Evolutionary conservation across 2,329 filamentous ascomycete genomes (phyloP), one percentile per base, ranked within the genome.

Genomic region (Claviceps humidiphila): DNA sequence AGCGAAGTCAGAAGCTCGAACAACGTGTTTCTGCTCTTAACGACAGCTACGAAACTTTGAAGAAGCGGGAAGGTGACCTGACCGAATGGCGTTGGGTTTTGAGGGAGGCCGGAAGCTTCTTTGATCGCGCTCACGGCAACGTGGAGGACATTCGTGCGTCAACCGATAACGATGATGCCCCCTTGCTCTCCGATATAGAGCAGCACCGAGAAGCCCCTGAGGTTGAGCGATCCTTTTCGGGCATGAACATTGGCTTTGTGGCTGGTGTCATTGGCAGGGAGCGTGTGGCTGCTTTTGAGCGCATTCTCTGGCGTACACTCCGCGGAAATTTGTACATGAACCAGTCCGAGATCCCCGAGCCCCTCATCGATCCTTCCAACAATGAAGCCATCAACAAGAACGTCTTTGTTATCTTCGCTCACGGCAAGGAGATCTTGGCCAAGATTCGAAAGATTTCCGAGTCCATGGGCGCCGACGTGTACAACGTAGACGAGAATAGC

Each of bases 301-400:
- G 93, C 54, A 98, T 98, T 60, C 77, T 98, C 50, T 98, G 93
- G 93, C 83, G 93, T 63, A 96, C 94, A 0, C 81, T 98, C 43
- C 89, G 93, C 68, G 93, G 93, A 63, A 98, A 98, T 70, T 74
- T 98, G 57, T 98, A 97, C 77, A 98, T 98, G 93, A 98, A 98
- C 72, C 94, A 98, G 74, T 91, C 91, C 42, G 93, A 98, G 75
- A 98, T 98, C 56, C 84, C 89, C 7, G 91, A 98, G 67, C 82
- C 88, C 40, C 85, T 98, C 60, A 77, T 95, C 66, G 88, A 98
- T 68, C 91, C 93, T 16, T 79, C 85, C 65, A 95, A 82, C 72
- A 96, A 97, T 67, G 91, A 97, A 71, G 77, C 87, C 58, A 78
- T 94, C 61, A 82, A 86, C 74, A 98, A 98, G 82, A 98, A 96